Base-by-base conservation (phyloP, 139 green algal species). In the Tetraselmis striata region DNA sequence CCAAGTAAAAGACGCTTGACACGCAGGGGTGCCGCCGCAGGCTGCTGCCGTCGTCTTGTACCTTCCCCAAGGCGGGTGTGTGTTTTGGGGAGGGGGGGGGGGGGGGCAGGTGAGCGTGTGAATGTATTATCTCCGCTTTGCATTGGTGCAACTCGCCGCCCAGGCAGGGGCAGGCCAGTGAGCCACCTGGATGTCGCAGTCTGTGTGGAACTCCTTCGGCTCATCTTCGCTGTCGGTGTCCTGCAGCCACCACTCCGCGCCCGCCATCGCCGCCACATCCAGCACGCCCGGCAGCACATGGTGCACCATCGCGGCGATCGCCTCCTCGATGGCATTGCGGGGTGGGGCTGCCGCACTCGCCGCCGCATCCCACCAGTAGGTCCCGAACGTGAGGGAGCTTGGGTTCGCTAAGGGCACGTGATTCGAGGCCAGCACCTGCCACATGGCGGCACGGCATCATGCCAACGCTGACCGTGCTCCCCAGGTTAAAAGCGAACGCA, bases 151-250 rank as follows among this genome's bases (percentile, higher is more conserved):
- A n/a, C n/a, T n/a, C n/a, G n/a, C n/a, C n/a, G n/a, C n/a, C n/a
- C n/a, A n/a, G n/a, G n/a, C n/a, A n/a, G n/a, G n/a, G n/a, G n/a
- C n/a, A n/a, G n/a, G n/a, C n/a, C n/a, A n/a, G n/a, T n/a, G n/a
- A n/a, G 27, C 25, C 80, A 83, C 79, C 25, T 67, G 2, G 1
- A 84, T 25, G 27, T 80, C 80, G 59, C 80, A 84, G 76, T 84
- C 80, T 11, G 80, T 84, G 80, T 84, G 80, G 28, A 79, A 84
- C 80, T 59, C 80, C 59, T 84, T 84, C 2, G 80, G 80, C 1
- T 28, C 1, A 28, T 84, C 80, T 32, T 84, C 59, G 59, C 31
- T 23, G 28, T 75, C 80, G 59, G 67, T 32, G 67, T 84, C 80
- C 79, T 84, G 80, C 0, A 84, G 28, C 80, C 80, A 84, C 59